These are phyloP conservation scores for Setaria viridis DNA, from an alignment of 202 grass and related monocot species.

Conservation along the genomic window DNA sequence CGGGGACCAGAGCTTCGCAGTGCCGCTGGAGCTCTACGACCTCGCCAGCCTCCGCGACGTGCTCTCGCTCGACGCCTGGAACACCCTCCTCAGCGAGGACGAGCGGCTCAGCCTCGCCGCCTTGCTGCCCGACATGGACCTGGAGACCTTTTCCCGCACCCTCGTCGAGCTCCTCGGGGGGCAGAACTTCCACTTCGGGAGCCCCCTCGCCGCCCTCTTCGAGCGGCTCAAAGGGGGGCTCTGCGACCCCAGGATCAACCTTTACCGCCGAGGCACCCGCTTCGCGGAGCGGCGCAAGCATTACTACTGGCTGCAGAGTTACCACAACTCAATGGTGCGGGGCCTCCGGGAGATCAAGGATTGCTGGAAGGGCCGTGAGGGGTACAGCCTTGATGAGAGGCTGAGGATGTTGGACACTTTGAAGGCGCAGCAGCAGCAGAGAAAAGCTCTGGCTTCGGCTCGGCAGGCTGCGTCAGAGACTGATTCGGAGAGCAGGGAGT, in stretches of 20 bases:
- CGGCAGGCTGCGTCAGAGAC: constrained; percentile 52
- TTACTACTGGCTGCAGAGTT: constrained; percentile 75
- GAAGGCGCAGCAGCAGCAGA: constrained; percentile 49
- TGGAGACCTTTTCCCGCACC: constrained; percentile 69
- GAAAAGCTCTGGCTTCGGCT: constrained; percentile 32
- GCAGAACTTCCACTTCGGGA: constrained; percentile 78
- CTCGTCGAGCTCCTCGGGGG: constrained; percentile 75
- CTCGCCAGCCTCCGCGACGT: constrained; percentile 52
- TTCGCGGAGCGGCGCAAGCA: constrained; percentile 73
- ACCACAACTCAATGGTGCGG: constrained; percentile 79
- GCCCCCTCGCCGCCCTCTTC: constrained; percentile 57
- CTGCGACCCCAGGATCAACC: constrained; percentile 68
- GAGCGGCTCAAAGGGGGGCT: constrained; percentile 73
- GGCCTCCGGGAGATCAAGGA: constrained; percentile 69
- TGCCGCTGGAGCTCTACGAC: constrained; percentile 72
- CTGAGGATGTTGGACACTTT: constrained; percentile 55
- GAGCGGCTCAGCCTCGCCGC: constrained; percentile 62
- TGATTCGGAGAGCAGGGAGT: constrained; percentile 69
- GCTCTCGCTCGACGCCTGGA: constrained; percentile 78
- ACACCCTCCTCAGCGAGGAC: constrained; percentile 73
- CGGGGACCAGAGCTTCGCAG: constrained; percentile 59
- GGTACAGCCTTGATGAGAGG: constrained; percentile 68
- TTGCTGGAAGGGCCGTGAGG: constrained; percentile 66
- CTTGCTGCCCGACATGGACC: constrained; percentile 85
- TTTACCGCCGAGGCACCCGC: constrained; percentile 55